Conservation (phyloP, 164 flowering plant species). For the Piper betle region DNA sequence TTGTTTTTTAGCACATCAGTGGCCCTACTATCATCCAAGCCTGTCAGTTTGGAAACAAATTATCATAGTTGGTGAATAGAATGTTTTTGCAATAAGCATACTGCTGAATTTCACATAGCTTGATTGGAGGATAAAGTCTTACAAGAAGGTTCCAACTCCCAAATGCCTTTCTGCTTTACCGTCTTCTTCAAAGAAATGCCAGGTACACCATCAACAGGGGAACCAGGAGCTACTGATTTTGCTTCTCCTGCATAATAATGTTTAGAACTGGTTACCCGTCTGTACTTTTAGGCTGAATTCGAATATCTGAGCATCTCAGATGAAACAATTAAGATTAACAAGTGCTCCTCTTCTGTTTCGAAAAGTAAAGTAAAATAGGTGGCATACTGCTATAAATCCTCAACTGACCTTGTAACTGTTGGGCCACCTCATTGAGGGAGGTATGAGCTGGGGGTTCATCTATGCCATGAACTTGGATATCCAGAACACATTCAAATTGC, state of each 20-base stretch:
- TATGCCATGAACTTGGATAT: constrained; percentile 9
- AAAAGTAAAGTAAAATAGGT: not conserved
- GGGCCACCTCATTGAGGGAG: constrained; percentile 7
- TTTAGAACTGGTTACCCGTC: not conserved
- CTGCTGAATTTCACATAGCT: constrained; percentile 6
- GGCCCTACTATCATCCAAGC: not conserved
- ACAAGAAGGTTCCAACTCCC: constrained; percentile 3
- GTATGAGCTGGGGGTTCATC: constrained; percentile 1
- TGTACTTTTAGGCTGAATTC: not conserved
- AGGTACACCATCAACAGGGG: not conserved
- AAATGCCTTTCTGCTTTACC: too few relatives aligned
- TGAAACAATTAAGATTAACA: too few relatives aligned
- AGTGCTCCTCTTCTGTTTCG: not conserved
- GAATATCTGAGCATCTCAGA: not conserved
- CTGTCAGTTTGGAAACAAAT: not conserved
- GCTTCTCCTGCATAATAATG: not conserved
- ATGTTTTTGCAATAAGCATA: constrained; percentile 1
- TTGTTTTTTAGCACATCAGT: not conserved
- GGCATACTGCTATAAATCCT: constrained; percentile 4
- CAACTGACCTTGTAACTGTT: constrained; percentile 8
- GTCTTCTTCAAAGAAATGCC: not conserved
- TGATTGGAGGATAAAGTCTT: constrained; percentile 9
- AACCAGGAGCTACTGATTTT: not conserved
- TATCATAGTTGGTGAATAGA: not conserved
- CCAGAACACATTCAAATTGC: not conserved